These are phyloP conservation scores for Trifolium dubium DNA, from an alignment of 306 rosid species.

Conservation along the genomic window DNA sequence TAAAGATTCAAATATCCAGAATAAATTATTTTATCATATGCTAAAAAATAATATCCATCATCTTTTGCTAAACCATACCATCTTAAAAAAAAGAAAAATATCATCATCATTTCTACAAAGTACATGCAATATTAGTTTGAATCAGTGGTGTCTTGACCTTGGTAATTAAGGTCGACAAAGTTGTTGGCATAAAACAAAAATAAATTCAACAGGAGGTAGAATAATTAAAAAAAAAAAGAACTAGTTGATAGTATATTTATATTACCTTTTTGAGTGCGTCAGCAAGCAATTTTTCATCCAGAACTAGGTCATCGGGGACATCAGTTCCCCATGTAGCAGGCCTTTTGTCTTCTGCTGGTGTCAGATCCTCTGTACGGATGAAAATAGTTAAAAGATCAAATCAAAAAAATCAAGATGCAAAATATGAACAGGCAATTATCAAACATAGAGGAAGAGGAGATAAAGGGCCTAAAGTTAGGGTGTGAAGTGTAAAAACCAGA, in stretches of 20 bases:
- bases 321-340: conserved; percentile 44
- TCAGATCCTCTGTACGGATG: conserved; percentile 27
- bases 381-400: not conserved
- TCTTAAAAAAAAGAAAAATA: not conserved
- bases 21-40: not conserved
- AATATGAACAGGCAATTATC: conserved; percentile 2
- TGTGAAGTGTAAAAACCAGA: too few relatives aligned
- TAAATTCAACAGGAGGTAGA: not conserved
- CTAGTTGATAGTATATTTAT: not conserved
- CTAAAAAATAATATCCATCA: not conserved
- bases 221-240: not conserved
- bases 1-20: not conserved
- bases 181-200: not conserved
- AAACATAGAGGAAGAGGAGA: not conserved
- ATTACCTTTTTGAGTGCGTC: conserved; percentile 42
- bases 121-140: conserved; percentile 17
- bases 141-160: not conserved
- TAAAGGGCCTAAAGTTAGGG: too few relatives aligned
- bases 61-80: not conserved
- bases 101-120: conserved; percentile 6
- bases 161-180: conserved; percentile 5
- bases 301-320: conserved; percentile 39
- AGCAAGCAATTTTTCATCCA: conserved; percentile 45
- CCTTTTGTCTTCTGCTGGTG: conserved; percentile 37
- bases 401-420: not conserved